phyloP scores from a whole-genome alignment of 2,329 filamentous ascomycete genomes.

The Aspergillus quadrilineatus region DNA sequence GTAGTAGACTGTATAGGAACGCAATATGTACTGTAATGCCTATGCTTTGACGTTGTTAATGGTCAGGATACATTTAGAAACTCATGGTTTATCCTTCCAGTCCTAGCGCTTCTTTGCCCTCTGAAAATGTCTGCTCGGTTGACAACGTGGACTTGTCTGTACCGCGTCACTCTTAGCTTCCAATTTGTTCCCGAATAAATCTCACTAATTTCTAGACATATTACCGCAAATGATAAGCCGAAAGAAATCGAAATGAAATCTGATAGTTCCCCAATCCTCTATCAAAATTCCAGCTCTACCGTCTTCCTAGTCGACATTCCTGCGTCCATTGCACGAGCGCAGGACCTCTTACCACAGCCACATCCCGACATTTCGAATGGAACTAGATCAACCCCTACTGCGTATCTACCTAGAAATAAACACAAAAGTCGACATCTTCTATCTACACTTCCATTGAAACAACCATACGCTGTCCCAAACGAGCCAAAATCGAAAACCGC shows the following conservation, averaged over 20 bases:
- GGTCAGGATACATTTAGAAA: background rate
- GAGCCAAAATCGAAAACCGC: conserved; percentile 53
- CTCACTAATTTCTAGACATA: no score
- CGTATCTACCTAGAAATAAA: background rate
- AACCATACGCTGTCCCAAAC: conserved; percentile 48
- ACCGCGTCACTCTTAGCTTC: no score
- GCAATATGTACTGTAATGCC: background rate
- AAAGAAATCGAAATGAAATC: conserved; percentile 4
- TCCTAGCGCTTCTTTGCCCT: no score
- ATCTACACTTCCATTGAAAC: conserved; percentile 47
- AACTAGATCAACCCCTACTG: background rate
- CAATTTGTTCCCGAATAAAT: no score
- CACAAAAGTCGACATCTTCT: conserved; percentile 32
- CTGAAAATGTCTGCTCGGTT: no score
- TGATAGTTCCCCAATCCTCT: conserved; percentile 46
- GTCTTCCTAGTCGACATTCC: conserved; percentile 60
- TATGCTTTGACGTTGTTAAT: background rate
- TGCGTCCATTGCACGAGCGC: conserved; percentile 55
- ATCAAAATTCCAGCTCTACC: conserved; percentile 47
- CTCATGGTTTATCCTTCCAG: background rate
- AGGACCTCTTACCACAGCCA: conserved; percentile 36
- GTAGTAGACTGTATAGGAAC: background rate
- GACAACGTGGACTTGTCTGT: no score
- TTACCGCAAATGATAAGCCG: background rate
- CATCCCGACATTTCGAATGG: background rate